Evolutionary conservation across 345 rosid genomes (phyloP), one percentile per base, ranked within the genome.

Genomic region (Gossypium stocksii): DNA sequence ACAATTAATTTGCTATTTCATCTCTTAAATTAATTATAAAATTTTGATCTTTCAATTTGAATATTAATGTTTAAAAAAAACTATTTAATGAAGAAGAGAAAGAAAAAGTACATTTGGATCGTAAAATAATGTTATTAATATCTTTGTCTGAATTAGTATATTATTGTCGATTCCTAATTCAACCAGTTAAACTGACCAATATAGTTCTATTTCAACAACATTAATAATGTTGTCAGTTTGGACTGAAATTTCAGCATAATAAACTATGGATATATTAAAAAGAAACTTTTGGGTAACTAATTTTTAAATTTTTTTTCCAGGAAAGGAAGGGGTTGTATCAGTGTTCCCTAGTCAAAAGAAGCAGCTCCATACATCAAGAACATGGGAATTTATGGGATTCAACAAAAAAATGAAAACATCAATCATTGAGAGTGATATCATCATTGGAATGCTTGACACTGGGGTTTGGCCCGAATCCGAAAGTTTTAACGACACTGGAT

Each of bases 381-480:
- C 88, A 19, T 89, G 93, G 93, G 79, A 86, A 51, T 89, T 89
- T 64, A 78, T 89, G 84, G 88, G 88, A 1, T 87, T 85, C 77
- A 66, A 85, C 9, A 52, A 80, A 45, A 58, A 70, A n/a, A 80
- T 74, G 0, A 77, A 22, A 43, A 86, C 86, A 82, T 16, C 63
- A 44, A 60, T 66, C 48, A 12, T 67, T 0, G 88, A 86, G 78
- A 81, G 80, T 16, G 68, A 88, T 72, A 76, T 83, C 12, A 73
- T 86, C 29, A 53, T 83, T 2, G 89, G 89, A 60, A 83, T 86
- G 72, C 78, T 88, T 9, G 92, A 88, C 74, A 82, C 89, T 6
- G 87, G 90, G 27, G 75, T 89, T 49, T 85, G 89, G 84, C 90
- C 87, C 0, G 83, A 84, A 59, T 84, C 90, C 2, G 71, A 76